These are phyloP conservation scores for Vitis hybrid DNA, from an alignment of 177 flowering plant genomes.

Conservation along the genomic window DNA sequence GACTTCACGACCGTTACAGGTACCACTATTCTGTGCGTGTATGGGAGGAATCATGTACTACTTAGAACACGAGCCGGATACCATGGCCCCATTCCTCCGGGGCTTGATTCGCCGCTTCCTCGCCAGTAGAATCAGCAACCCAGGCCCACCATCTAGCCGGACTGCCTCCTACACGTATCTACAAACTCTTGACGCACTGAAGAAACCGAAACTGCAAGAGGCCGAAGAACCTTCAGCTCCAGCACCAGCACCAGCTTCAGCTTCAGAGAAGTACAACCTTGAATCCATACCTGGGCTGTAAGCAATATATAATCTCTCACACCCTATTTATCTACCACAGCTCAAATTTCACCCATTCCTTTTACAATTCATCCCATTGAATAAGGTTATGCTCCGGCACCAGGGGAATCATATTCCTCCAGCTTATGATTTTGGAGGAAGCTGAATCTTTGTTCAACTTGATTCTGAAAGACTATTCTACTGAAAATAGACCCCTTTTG, in stretches of 20 bases:
- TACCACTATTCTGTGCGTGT: constrained; percentile 77
- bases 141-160: constrained; percentile 46
- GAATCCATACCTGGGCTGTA: constrained; percentile 92
- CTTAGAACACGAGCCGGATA: constrained; percentile 91
- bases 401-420: too few relatives aligned
- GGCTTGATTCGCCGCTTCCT: constrained; percentile 92
- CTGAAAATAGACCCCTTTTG: too few relatives aligned
- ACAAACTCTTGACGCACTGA: constrained; percentile 55
- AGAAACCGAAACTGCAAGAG: constrained; percentile 48
- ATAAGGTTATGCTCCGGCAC: too few relatives aligned
- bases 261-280: constrained; percentile 72
- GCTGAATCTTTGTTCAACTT: too few relatives aligned
- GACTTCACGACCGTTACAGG: constrained; percentile 38
- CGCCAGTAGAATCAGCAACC: constrained; percentile 90
- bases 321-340: too few relatives aligned
- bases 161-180: constrained; percentile 64
- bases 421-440: too few relatives aligned
- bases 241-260: constrained; percentile 41
- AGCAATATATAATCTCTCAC: constrained; percentile 2
- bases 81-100: constrained; percentile 95
- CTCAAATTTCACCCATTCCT: too few relatives aligned
- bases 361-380: too few relatives aligned
- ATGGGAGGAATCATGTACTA: constrained; percentile 99
- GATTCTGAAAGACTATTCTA: too few relatives aligned
- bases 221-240: constrained; percentile 39